Base-by-base conservation (phyloP, 225 moss, liverwort and hornwort genomes). In the Lunularia cruciata region DNA sequence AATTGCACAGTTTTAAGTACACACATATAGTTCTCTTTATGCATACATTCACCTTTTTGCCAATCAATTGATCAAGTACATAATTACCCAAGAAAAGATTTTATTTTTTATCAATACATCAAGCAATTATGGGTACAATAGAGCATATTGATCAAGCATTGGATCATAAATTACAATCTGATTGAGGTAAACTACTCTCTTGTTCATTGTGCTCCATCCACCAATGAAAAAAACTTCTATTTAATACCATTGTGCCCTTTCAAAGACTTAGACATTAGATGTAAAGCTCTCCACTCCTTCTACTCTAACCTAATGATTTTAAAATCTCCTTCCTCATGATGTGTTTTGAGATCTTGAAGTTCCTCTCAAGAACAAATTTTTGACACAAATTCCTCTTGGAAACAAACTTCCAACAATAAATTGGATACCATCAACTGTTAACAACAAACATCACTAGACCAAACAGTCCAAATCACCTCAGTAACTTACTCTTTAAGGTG, bases 131-230 rank as follows among this genome's bases (percentile, higher is more conserved):
- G 25, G 22, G 25, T 55, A 20, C 12, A 3, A 37, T 39, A 1
- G 72, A 71, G 32, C 52, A n/a, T n/a, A 82, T 78, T 67, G 60
- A 59, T 82, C 78, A 3, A 74, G 71, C 12, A 82, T 67, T 11
- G 82, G 82, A 48, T 75, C 67, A 71, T 82, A 82, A 19, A 82
- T 72, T 66, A 78, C 4, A 82, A 74, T 33, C 78, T 75, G 14
- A 71, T 56, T 10, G 82, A 75, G 20, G 74, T 53, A 6, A 60
- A 18, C 23, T 64, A 62, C 47, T 47, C 26, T n/a, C n/a, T 35
- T 73, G 55, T 28, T 75, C 77, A 45, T 47, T 55, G 6, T 48
- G n/a, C 19, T 58, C 70, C 67, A 82, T 19, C 28, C 82, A 6
- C 78, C 75, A 35, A 78, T 65, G 48, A 82, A 18, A n/a, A n/a